Evolutionary conservation across 2,329 filamentous ascomycete species (phyloP).

Genomic region (Onygenales sp.): DNA sequence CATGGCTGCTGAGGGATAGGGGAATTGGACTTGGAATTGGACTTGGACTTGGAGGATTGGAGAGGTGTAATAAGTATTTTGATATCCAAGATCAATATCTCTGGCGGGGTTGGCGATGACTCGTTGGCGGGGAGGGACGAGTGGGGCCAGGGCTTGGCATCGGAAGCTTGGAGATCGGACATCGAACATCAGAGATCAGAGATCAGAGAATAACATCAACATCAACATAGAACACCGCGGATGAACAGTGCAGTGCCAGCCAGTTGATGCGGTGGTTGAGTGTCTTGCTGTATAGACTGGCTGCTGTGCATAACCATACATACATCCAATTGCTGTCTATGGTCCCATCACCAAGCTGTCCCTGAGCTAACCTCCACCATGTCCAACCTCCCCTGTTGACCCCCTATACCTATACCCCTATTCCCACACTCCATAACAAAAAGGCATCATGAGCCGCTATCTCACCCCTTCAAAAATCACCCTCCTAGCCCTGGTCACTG

Average conservation of each 20-base stretch:
- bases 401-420: neutral
- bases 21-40: neutral
- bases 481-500: slow-evolving; percentile 66
- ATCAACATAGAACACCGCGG: too few species aligned
- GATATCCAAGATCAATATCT: neutral
- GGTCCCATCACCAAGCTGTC: neutral
- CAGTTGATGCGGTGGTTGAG: too few species aligned
- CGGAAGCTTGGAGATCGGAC: neutral
- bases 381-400: neutral
- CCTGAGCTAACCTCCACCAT: neutral
- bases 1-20: slow-evolving; percentile 16
- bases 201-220: too few species aligned
- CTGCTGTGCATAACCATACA: too few species aligned
- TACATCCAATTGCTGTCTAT: too few species aligned
- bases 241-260: too few species aligned
- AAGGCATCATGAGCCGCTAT: slow-evolving; percentile 59
- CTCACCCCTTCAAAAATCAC: slow-evolving; percentile 84
- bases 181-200: too few species aligned
- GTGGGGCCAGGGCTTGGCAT: neutral
- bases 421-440: neutral
- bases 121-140: neutral
- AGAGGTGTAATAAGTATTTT: neutral
- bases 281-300: too few species aligned
- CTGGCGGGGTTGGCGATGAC: neutral
- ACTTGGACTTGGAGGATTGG: neutral